These are phyloP conservation scores for Coemansia asiatica DNA, from an alignment of 192 early-diverging fungal genomes.

Conservation along the genomic window DNA sequence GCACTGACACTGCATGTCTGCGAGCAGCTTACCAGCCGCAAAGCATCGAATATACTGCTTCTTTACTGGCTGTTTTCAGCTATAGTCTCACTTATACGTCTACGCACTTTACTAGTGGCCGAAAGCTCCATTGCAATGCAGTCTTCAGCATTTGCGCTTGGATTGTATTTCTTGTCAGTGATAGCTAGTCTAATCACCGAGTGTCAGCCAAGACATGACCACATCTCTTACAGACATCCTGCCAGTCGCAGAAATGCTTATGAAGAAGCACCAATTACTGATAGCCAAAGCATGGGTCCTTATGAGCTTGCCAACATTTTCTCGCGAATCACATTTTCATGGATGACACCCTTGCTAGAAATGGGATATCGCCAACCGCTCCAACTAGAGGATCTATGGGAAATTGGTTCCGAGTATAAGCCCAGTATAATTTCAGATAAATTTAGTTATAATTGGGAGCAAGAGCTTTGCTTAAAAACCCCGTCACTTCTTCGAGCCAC, in stretches of 20 bases:
- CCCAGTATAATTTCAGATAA: constrained; percentile 63
- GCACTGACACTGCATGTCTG: constrained; percentile 39
- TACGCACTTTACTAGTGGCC: constrained; percentile 29
- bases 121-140: constrained; percentile 14
- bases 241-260: not conserved
- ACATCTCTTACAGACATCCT: not conserved
- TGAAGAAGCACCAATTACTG: constrained; percentile 15
- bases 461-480: constrained; percentile 59
- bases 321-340: constrained; percentile 77
- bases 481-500: constrained; percentile 77
- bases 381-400: constrained; percentile 78
- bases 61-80: constrained; percentile 51
- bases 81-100: constrained; percentile 28
- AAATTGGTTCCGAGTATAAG: constrained; percentile 63
- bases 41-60: constrained; percentile 43
- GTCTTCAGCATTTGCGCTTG: constrained; percentile 29
- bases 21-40: constrained; percentile 38
- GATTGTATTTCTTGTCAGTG: constrained; percentile 29
- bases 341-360: constrained; percentile 88
- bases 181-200: constrained; percentile 40
- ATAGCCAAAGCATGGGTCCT: constrained; percentile 37
- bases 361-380: constrained; percentile 75
- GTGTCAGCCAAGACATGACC: constrained; percentile 10
- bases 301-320: constrained; percentile 85
- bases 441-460: constrained; percentile 78